Evolutionary conservation across 352 stramenopile species (phyloP).

Genomic region (Pythium rishiriense): DNA sequence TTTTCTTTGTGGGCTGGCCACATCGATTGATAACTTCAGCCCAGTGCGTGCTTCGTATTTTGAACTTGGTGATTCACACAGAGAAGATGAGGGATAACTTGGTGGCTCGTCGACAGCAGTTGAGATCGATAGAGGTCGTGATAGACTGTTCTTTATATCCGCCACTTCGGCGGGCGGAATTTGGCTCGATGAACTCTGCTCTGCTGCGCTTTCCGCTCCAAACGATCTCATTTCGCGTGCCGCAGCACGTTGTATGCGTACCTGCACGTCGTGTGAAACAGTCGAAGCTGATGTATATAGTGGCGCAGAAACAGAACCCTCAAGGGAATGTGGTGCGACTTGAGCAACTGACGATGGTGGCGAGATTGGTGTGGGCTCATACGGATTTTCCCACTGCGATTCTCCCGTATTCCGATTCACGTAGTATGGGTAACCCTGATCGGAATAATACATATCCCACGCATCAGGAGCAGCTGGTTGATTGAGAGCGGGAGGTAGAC

Average conservation of each 20-base stretch:
- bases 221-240: background rate
- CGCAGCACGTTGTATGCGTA: constrained; percentile 9
- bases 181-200: background rate
- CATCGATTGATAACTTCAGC: constrained; percentile 52
- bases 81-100: background rate
- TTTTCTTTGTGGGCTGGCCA: constrained; percentile 37
- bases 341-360: constrained; percentile 1
- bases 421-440: constrained; percentile 81
- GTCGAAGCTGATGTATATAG: background rate
- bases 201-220: background rate
- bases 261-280: background rate
- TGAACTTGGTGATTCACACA: constrained; percentile 19
- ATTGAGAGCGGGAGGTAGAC: background rate
- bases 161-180: background rate
- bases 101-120: background rate
- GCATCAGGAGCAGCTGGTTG: constrained; percentile 14
- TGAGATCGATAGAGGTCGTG: background rate
- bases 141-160: background rate
- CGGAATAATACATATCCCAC: constrained; percentile 72
- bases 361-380: background rate
- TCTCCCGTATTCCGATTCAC: constrained; percentile 63
- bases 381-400: constrained; percentile 81
- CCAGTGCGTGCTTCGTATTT: constrained; percentile 59
- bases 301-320: background rate
- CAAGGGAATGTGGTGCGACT: background rate